phyloP scores from a whole-genome alignment of 1,284 basidiomycete genomes.

The Caloboletus inedulis region DNA sequence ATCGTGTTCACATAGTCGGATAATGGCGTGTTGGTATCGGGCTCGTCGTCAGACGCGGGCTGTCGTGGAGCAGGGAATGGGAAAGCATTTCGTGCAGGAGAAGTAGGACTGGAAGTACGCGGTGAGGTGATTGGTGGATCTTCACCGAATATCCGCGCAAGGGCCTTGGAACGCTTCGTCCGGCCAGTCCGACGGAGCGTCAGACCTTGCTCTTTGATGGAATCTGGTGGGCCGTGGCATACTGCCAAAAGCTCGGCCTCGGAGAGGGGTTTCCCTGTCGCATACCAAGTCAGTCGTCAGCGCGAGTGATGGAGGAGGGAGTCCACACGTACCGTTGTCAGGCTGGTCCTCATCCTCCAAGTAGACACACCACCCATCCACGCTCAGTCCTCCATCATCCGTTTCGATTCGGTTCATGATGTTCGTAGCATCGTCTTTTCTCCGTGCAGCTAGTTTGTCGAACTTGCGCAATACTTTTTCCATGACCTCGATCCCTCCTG shows the following conservation, averaged over 20 bases:
- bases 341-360: slow-evolving; percentile 60
- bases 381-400: slow-evolving; percentile 64
- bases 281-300: neutral
- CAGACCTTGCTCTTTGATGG: slow-evolving; percentile 80
- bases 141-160: slow-evolving; percentile 60
- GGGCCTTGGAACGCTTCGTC: slow-evolving; percentile 44
- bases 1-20: slow-evolving; percentile 20
- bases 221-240: slow-evolving; percentile 81
- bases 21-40: slow-evolving; percentile 37
- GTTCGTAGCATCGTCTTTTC: slow-evolving; percentile 44
- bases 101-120: slow-evolving; percentile 34
- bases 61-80: slow-evolving; percentile 16
- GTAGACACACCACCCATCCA: slow-evolving; percentile 89
- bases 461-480: slow-evolving; percentile 88
- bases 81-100: slow-evolving; percentile 30
- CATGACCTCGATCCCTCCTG: slow-evolving; percentile 78
- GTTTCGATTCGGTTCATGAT: slow-evolving; percentile 50
- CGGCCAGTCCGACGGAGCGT: slow-evolving; percentile 58
- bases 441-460: slow-evolving; percentile 59
- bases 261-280: slow-evolving; percentile 66
- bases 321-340: slow-evolving; percentile 46
- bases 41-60: slow-evolving; percentile 37
- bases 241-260: slow-evolving; percentile 83
- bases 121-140: slow-evolving; percentile 34
- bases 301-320: neutral